These are phyloP conservation scores for Parietaria judaica DNA, from an alignment of 306 rosid species.

Conservation along the genomic window DNA sequence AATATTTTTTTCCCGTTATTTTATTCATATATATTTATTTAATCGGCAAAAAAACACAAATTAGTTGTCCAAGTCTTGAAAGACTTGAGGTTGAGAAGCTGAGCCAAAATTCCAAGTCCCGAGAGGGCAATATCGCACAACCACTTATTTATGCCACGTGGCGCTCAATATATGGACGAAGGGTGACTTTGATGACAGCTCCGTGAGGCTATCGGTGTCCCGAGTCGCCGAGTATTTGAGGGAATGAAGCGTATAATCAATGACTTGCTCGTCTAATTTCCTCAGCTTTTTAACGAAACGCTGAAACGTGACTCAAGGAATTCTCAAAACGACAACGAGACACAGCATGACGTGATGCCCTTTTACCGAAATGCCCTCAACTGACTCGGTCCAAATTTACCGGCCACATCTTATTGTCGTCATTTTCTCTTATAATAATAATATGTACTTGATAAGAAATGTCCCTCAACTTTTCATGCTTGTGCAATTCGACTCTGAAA, in stretches of 20 bases:
- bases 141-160: not conserved
- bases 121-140: not conserved
- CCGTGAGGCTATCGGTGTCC: not conserved
- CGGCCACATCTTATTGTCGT: not conserved
- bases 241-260: too few species aligned
- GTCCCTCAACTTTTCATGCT: too few species aligned
- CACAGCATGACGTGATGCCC: not conserved
- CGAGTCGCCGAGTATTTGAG: conserved; percentile 20
- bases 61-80: not conserved
- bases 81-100: not conserved
- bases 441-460: too few species aligned
- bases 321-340: not conserved
- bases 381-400: not conserved
- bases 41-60: not conserved
- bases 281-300: too few species aligned
- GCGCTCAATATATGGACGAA: not conserved
- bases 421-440: too few species aligned
- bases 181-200: not conserved
- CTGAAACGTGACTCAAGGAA: not conserved
- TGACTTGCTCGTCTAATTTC: too few species aligned
- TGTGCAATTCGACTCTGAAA: too few species aligned
- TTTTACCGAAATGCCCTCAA: not conserved
- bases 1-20: too few species aligned
- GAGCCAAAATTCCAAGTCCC: not conserved
- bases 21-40: not conserved